Evolutionary conservation across 1,284 basidiomycete species (phyloP).

Genomic region (Exsudoporus floridanus): DNA sequence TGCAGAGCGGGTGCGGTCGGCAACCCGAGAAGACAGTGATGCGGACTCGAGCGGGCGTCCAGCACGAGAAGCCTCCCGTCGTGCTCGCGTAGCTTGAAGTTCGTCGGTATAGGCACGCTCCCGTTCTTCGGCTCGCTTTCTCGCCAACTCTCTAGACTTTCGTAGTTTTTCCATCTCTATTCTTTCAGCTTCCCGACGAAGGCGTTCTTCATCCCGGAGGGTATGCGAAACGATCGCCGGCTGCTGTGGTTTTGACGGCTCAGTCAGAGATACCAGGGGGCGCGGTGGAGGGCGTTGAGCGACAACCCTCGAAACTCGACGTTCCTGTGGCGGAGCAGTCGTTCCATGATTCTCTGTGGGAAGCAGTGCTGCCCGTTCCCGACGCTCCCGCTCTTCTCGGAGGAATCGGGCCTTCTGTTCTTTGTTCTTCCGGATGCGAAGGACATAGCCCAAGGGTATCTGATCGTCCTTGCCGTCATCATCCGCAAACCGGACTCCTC

Average conservation of each 20-base stretch:
- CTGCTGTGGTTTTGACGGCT: constrained; percentile 10
- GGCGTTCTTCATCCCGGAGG: constrained; percentile 47
- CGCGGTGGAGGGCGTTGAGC: constrained; percentile 16
- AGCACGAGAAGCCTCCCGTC: constrained; percentile 57
- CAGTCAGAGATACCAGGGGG: constrained; percentile 21
- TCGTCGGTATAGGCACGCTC: constrained; percentile 58
- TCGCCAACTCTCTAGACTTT: constrained; percentile 55
- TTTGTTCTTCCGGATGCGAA: constrained; percentile 66
- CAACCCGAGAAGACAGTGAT: constrained; percentile 29
- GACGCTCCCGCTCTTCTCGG: constrained; percentile 54
- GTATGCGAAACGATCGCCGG: constrained; percentile 7
- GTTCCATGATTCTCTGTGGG: constrained; percentile 38
- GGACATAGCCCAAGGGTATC: constrained; percentile 64
- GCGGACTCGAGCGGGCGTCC: constrained; percentile 38
- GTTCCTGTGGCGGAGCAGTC: constrained; percentile 10
- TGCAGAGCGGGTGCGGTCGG: constrained; percentile 46
- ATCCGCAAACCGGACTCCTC: constrained; percentile 69
- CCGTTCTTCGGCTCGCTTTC: constrained; percentile 53
- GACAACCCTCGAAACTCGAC: constrained; percentile 12
- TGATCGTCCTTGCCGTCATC: constrained; percentile 61
- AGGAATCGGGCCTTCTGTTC: constrained; percentile 72
- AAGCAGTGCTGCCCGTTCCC: constrained; percentile 40
- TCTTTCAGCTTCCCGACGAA: constrained; percentile 48
- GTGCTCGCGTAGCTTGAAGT: constrained; percentile 55
- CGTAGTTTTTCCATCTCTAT: constrained; percentile 55